Base-by-base conservation (phyloP, 2,329 filamentous ascomycete species). In the Calonectria honghensis region DNA sequence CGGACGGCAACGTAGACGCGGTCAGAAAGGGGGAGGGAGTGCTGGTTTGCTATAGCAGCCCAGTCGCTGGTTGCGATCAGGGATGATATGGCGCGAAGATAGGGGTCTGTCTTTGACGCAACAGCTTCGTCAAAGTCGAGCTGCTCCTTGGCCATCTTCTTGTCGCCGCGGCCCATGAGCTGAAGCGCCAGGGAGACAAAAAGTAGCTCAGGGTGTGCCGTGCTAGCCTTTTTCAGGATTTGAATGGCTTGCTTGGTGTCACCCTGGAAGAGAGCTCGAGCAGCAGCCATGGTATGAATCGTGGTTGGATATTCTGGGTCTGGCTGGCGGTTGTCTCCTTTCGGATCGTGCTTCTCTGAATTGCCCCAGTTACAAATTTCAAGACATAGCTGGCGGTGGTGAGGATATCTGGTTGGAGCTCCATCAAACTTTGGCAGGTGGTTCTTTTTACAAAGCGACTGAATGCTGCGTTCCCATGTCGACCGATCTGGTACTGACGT, bases 21-120 rank as follows among this genome's bases (percentile, higher is more conserved):
- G 81, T 96, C 94, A 16, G 92, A 90, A 2, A 97, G 89, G 1
- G 94, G 93, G 2, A 97, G 89, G 35, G 94, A 94, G 27, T 90
- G 88, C 81, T 96, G 94, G 76, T 93, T 91, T 50, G 94, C 93
- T 51, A 97, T 94, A 51, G 90, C 90, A 24, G 90, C 87, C 95
- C 95, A 97, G 82, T 95, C 91, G 6, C 93, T 93, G 0, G 93
- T 95, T 13, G 93, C 92, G 75, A 97, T 94, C 77, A 95, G 92
- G 4, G 93, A 92, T 31, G 95, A 94, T 63, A 97, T 93, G 7
- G 94, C 94, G 70, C 94, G 93, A 31, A 97, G 89, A 81, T 96
- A 96, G 0, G 94, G 93, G 79, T 97, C 94, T 0, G 93, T 92
- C 75, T 93, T 91, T 73, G 90, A 91, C 32, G 92, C 90, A 18